These are phyloP conservation scores for Cytospora paraplurivora DNA, from an alignment of 2,329 filamentous ascomycete species.

Conservation along the genomic window DNA sequence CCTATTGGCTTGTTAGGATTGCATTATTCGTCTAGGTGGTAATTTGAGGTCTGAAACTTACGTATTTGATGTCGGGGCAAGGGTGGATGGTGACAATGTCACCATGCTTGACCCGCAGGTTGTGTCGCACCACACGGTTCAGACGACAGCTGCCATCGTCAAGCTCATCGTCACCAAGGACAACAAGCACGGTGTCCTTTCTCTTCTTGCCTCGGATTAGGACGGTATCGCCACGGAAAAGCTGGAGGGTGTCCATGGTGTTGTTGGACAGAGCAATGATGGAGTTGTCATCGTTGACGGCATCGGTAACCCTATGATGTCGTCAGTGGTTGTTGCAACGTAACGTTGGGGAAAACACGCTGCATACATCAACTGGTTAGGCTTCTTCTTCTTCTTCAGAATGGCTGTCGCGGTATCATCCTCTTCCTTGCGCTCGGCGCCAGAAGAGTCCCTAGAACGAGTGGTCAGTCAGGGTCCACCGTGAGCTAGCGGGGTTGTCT, in stretches of 20 bases:
- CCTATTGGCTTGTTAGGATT: slow-evolving; percentile 55
- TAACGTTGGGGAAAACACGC: not conserved
- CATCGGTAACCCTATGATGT: slow-evolving; percentile 82
- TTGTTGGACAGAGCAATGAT: slow-evolving; percentile 98
- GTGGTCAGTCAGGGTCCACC: slow-evolving; percentile 5
- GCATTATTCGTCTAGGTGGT: not conserved
- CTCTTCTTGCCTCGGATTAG: slow-evolving; percentile 99
- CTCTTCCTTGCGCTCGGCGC: slow-evolving; percentile 83
- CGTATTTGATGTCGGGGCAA: slow-evolving; percentile 99
- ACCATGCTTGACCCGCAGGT: slow-evolving; percentile 96
- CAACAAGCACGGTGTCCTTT: slow-evolving; percentile 98
- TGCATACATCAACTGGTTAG: slow-evolving; percentile 90
- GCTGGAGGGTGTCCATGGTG: slow-evolving; percentile 97
- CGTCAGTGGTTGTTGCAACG: slow-evolving; percentile 30
- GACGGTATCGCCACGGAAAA: slow-evolving; percentile 98
- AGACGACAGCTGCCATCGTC: slow-evolving; percentile 96
- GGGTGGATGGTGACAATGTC: slow-evolving; percentile 97
- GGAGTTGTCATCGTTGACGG: slow-evolving; percentile 99
- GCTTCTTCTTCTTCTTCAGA: slow-evolving; percentile 99
- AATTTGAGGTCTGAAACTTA: slow-evolving; percentile 51
- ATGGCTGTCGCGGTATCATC: slow-evolving; percentile 95
- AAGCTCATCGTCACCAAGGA: slow-evolving; percentile 94
- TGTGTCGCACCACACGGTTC: slow-evolving; percentile 98
- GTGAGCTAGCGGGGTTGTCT: slow-evolving; percentile 14
- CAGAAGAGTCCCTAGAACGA: slow-evolving; percentile 75